Conservation (phyloP, 1,284 basidiomycete genomes). For the Ustilago hordei region DNA sequence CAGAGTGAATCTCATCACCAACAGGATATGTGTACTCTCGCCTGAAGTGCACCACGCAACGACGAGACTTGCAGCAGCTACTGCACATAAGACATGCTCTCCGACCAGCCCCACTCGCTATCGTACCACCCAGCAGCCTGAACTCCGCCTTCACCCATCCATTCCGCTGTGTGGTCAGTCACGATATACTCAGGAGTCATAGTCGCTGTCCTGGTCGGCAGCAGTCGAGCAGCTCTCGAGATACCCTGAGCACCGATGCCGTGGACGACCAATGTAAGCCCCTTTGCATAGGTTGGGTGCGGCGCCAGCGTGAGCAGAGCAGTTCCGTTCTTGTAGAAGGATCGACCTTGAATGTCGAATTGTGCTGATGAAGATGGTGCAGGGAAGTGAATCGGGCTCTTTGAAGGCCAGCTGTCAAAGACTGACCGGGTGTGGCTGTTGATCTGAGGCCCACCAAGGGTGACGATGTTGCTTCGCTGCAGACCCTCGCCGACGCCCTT, state of each 20-base stretch:
- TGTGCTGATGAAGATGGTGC: slow-evolving; percentile 23
- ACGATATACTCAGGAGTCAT: slow-evolving; percentile 56
- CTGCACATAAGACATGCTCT: slow-evolving; percentile 44
- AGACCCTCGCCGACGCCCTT: neutral
- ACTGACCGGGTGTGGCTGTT: slow-evolving; percentile 28
- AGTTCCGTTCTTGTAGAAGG: slow-evolving; percentile 37
- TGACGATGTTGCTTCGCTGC: slow-evolving; percentile 33
- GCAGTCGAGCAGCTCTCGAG: slow-evolving; percentile 35
- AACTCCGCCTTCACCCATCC: slow-evolving; percentile 45
- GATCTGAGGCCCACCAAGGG: slow-evolving; percentile 40
- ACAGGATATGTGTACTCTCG: neutral
- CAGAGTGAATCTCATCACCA: neutral
- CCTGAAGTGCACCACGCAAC: too few species aligned
- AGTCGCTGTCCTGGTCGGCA: slow-evolving; percentile 52
- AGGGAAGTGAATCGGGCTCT: slow-evolving; percentile 23
- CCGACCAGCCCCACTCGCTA: slow-evolving; percentile 42
- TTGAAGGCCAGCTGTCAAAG: slow-evolving; percentile 19
- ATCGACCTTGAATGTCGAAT: slow-evolving; percentile 36
- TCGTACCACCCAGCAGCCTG: slow-evolving; percentile 54
- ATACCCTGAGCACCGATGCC: slow-evolving; percentile 38
- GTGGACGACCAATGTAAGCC: slow-evolving; percentile 32
- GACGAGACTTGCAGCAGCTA: neutral
- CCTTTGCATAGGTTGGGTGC: slow-evolving; percentile 10
- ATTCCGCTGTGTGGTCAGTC: slow-evolving; percentile 23
- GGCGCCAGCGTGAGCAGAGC: slow-evolving; percentile 30